Percentiles rank a stretch among this genome's conserved stretches.
Evolutionary conservation across 179 eudicot species (phyloP).

Genomic region (Heliamphora pulchella): DNA sequence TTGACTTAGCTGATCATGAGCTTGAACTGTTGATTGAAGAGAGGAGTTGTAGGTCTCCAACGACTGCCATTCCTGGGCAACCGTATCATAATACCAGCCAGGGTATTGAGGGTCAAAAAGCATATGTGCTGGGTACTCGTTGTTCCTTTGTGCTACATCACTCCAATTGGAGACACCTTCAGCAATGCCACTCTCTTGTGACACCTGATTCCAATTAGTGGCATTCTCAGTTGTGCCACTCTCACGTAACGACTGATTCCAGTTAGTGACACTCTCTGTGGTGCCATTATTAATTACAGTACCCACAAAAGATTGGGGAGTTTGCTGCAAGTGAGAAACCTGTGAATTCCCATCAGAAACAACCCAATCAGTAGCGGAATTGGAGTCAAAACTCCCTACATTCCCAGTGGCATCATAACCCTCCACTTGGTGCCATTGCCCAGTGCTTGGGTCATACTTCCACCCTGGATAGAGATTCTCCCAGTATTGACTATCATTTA

Average conservation of each 20-base stretch:
- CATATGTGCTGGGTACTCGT: constrained; percentile 72
- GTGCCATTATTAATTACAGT: constrained; percentile 35
- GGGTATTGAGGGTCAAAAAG: constrained; percentile 85
- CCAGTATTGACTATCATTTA: constrained; percentile 46
- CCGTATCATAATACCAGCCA: constrained; percentile 85
- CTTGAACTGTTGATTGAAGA: constrained; percentile 33
- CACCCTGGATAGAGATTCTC: constrained; percentile 92
- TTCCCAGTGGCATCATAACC: constrained; percentile 33
- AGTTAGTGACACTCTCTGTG: constrained; percentile 29
- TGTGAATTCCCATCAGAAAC: constrained; percentile 41
- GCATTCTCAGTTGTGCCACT: constrained; percentile 25
- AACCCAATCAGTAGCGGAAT: constrained; percentile 27
- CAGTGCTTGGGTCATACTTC: constrained; percentile 67
- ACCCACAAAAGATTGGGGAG: constrained; percentile 42
- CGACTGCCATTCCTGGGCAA: constrained; percentile 53
- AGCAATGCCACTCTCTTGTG: constrained; percentile 19
- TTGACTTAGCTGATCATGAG: constrained; percentile 33
- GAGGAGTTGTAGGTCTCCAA: constrained; percentile 48
- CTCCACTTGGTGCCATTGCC: constrained; percentile 86
- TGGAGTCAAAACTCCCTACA: constrained; percentile 23
- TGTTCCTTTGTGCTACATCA: constrained; percentile 36
- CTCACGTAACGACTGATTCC: constrained; percentile 36
- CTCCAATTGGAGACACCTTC: constrained; percentile 23
- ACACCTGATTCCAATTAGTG: constrained; percentile 33
- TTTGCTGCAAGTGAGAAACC: constrained; percentile 54